Percentiles rank a stretch among this genome's conserved stretches.
phyloP scores from a whole-genome alignment of 805 yeast species.

The Yamadazyma philogaea region DNA sequence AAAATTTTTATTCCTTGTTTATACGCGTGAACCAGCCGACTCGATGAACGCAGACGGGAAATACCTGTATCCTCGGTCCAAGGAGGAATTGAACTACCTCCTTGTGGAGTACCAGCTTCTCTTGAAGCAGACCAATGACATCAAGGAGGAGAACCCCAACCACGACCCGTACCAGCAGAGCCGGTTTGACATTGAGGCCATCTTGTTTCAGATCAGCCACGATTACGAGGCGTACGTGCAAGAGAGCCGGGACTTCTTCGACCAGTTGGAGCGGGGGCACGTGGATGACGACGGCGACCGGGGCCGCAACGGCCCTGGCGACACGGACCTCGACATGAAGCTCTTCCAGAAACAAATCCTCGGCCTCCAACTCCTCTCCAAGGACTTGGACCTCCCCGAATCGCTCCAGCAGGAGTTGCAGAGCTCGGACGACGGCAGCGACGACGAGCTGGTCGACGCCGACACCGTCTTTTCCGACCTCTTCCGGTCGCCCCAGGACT shows the following conservation, averaged over 20 bases:
- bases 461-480: slow-evolving; percentile 9
- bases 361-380: slow-evolving; percentile 62
- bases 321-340: slow-evolving; percentile 35
- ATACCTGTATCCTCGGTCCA: slow-evolving; percentile 15
- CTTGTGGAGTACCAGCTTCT: slow-evolving; percentile 21
- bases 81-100: slow-evolving; percentile 24
- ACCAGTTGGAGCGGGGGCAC: slow-evolving; percentile 18
- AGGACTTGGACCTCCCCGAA: slow-evolving; percentile 63
- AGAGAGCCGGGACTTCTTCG: slow-evolving; percentile 21
- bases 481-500: slow-evolving; percentile 8
- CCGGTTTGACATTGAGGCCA: slow-evolving; percentile 26
- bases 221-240: slow-evolving; percentile 21
- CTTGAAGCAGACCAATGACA: slow-evolving; percentile 8
- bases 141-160: slow-evolving; percentile 8
- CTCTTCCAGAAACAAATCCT: slow-evolving; percentile 57
- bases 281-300: no score
- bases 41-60: neutral
- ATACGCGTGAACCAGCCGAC: neutral
- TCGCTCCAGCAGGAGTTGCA: slow-evolving; percentile 39
- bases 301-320: neutral
- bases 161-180: slow-evolving; percentile 24
- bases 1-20: neutral
- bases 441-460: neutral
- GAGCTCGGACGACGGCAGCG: slow-evolving; percentile 3
- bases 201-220: slow-evolving; percentile 26